Conservation (phyloP, 2,329 filamentous ascomycete species). For the Rasamsonia emersonii region DNA sequence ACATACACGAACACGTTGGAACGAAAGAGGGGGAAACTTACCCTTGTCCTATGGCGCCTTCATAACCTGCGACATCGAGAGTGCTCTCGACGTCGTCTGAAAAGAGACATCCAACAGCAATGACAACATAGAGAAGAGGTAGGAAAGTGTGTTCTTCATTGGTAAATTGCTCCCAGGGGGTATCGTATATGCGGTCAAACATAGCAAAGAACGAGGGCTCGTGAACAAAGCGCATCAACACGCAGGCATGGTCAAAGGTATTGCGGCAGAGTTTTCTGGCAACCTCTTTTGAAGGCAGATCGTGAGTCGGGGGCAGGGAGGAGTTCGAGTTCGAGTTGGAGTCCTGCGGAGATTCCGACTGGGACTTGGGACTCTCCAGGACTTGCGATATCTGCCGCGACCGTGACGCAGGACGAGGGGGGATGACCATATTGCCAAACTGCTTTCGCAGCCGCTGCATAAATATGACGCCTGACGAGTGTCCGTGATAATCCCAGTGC, state of each 20-base stretch:
- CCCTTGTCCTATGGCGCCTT: constrained; percentile 48
- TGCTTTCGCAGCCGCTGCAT: constrained; percentile 79
- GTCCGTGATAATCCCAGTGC: constrained; percentile 90
- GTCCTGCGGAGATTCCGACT: constrained; percentile 56
- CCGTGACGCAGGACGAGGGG: constrained; percentile 49
- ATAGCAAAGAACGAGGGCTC: constrained; percentile 70
- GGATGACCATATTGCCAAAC: constrained; percentile 64
- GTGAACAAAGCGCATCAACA: constrained; percentile 66
- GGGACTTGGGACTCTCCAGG: constrained; percentile 62
- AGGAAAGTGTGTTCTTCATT: constrained; percentile 60
- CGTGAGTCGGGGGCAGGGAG: constrained; percentile 48
- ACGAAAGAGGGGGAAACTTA: constrained; percentile 22
- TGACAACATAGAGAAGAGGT: constrained; percentile 60
- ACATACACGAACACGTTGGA: neutral
- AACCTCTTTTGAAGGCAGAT: constrained; percentile 58
- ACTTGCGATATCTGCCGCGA: constrained; percentile 46
- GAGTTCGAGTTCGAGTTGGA: constrained; percentile 24
- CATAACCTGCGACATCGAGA: constrained; percentile 38
- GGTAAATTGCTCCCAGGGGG: constrained; percentile 52
- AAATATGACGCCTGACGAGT: constrained; percentile 86
- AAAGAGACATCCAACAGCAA: constrained; percentile 68
- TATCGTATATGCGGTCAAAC: constrained; percentile 70
- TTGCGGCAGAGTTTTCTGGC: constrained; percentile 50
- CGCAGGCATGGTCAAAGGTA: constrained; percentile 54
- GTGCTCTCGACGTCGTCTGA: constrained; percentile 48